Percentiles rank a stretch among this genome's conserved stretches.
These are phyloP conservation scores for Panicum virgatum DNA, from an alignment of 202 grass and related monocot species.

Conservation along the genomic window DNA sequence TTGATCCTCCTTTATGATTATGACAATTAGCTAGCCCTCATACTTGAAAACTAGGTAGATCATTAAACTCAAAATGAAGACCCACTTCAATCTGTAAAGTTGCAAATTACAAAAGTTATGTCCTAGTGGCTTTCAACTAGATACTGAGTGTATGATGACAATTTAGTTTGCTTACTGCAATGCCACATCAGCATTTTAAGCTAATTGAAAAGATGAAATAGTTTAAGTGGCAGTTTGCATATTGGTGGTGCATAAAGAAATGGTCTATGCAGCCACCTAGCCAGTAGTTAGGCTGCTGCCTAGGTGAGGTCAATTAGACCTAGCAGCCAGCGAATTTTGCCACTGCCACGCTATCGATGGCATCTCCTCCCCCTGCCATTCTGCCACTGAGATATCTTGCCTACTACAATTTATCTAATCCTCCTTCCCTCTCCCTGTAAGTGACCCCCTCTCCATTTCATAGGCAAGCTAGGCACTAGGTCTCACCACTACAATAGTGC, in stretches of 20 bases:
- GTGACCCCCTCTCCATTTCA: neutral
- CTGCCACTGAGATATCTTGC: neutral
- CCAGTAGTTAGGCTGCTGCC: neutral
- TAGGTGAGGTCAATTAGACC: neutral
- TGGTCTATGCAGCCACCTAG: neutral
- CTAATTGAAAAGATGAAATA: constrained; percentile 1
- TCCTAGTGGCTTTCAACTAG: constrained; percentile 10
- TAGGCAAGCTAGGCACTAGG: neutral
- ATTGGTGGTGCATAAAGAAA: neutral
- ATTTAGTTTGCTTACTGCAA: neutral
- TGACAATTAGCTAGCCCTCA: constrained; percentile 3
- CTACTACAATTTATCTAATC: neutral
- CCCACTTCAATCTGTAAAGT: constrained; percentile 15
- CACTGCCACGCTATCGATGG: neutral
- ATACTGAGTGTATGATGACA: neutral
- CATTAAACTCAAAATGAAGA: neutral
- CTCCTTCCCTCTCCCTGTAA: neutral
- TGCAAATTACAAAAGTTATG: constrained; percentile 4
- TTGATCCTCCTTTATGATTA: neutral
- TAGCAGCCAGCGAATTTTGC: neutral
- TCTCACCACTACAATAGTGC: neutral
- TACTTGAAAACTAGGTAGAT: constrained; percentile 11
- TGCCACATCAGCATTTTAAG: neutral
- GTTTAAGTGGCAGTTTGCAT: neutral
- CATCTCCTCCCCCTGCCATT: neutral